Percentiles rank a stretch among this genome's conserved stretches.
Conservation (phyloP, 345 rosid genomes). For the Turritis glabra region DNA sequence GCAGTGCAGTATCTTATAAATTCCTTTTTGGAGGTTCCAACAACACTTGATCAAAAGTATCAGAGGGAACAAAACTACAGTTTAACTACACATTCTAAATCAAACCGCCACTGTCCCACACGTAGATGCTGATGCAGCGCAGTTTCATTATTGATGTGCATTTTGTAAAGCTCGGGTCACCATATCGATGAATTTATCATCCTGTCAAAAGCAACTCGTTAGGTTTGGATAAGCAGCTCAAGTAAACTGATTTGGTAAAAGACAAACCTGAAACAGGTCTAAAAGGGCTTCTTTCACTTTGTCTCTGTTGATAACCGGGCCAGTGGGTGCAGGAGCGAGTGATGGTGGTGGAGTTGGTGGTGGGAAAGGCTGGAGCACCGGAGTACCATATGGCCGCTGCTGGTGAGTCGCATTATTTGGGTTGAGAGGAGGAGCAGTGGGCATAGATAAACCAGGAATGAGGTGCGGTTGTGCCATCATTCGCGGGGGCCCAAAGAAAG, state of each 20-base stretch:
- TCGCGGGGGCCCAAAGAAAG: slow-evolving; percentile 58
- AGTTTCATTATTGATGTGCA: slow-evolving; percentile 58
- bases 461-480: slow-evolving; percentile 46
- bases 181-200: slow-evolving; percentile 79
- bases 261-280: slow-evolving; percentile 74
- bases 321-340: slow-evolving; percentile 64
- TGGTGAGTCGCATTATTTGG: slow-evolving; percentile 44
- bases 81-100: slow-evolving; percentile 32
- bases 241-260: slow-evolving; percentile 12
- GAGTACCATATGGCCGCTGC: slow-evolving; percentile 77
- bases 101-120: slow-evolving; percentile 14
- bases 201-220: slow-evolving; percentile 44
- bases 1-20: slow-evolving; percentile 16
- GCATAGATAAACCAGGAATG: slow-evolving; percentile 49
- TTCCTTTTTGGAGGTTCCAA: slow-evolving; percentile 9
- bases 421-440: slow-evolving; percentile 62
- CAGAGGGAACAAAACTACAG: slow-evolving; percentile 18
- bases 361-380: slow-evolving; percentile 91
- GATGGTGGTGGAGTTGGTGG: slow-evolving; percentile 90
- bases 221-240: slow-evolving; percentile 8
- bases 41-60: slow-evolving; percentile 35
- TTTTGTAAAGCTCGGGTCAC: slow-evolving; percentile 66
- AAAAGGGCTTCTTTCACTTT: slow-evolving; percentile 74
- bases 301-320: slow-evolving; percentile 63
- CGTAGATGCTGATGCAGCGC: neutral